These are phyloP conservation scores for Phascolomyces articulosus DNA, from an alignment of 371 early-diverging fungal genomes.

Conservation along the genomic window DNA sequence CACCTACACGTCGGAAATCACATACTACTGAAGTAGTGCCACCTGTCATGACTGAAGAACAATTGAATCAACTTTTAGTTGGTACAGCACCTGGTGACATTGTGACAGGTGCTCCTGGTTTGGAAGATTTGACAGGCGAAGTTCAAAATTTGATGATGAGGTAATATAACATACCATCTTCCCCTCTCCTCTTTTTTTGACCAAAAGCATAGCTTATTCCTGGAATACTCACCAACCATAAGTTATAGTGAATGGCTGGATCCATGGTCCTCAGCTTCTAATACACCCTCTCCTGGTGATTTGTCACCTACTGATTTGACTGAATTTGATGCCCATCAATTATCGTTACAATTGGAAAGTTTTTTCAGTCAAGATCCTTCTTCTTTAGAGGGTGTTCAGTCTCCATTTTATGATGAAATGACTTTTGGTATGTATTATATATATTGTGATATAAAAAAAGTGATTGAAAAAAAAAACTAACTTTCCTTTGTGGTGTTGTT, in stretches of 20 bases:
- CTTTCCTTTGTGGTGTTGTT: too few species aligned
- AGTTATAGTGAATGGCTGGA: conserved; percentile 15
- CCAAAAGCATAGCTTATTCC: too few species aligned
- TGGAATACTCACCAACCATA: not conserved
- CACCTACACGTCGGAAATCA: conserved; percentile 17
- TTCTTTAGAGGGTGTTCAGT: conserved; percentile 7
- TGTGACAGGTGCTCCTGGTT: not conserved
- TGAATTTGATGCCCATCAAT: conserved; percentile 35
- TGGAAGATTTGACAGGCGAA: conserved; percentile 51
- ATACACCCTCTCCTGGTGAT: conserved; percentile 22
- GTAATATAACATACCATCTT: too few species aligned
- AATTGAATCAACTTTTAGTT: conserved; percentile 30
- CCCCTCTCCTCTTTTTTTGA: too few species aligned
- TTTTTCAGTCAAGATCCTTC: conserved; percentile 43
- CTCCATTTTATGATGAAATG: conserved; percentile 46
- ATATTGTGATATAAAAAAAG: not conserved
- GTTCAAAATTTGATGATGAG: conserved; percentile 49
- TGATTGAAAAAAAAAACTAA: not conserved
- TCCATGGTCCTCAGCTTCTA: conserved; percentile 40
- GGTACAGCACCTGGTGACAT: not conserved
- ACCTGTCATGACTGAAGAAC: conserved; percentile 25
- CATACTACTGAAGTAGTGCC: conserved; percentile 9
- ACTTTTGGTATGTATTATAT: conserved; percentile 36
- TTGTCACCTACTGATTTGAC: conserved; percentile 21
- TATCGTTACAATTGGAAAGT: conserved; percentile 36